These are phyloP conservation scores for Hypocreales sp. DNA, from an alignment of 2,329 filamentous ascomycete species.

Conservation along the genomic window DNA sequence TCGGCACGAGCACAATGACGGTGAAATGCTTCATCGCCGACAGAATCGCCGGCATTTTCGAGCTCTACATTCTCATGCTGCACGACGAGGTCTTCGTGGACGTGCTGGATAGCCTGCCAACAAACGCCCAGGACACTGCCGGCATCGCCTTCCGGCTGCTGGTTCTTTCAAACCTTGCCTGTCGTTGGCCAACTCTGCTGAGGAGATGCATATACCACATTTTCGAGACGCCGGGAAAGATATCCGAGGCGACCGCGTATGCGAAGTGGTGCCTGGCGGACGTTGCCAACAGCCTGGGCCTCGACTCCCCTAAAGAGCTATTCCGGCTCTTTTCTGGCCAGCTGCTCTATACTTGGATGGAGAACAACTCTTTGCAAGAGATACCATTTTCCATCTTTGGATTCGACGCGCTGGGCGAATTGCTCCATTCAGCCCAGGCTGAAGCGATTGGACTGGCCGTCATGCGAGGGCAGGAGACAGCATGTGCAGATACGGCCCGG, in stretches of 20 bases:
- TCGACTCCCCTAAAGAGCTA: constrained; percentile 52
- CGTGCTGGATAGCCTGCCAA: constrained; percentile 64
- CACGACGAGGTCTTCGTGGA: constrained; percentile 80
- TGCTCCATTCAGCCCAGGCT: constrained; percentile 55
- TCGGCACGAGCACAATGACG: constrained; percentile 47
- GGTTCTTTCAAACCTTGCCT: constrained; percentile 61
- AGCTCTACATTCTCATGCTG: constrained; percentile 62
- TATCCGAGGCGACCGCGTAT: constrained; percentile 49
- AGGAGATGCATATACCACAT: constrained; percentile 84
- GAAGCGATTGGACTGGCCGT: constrained; percentile 70
- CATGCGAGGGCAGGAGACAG: constrained; percentile 60
- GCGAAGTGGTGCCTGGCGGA: constrained; percentile 55
- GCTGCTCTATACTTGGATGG: constrained; percentile 80
- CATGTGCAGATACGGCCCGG: constrained; percentile 42
- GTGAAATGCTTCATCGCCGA: constrained; percentile 65
- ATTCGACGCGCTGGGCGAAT: constrained; percentile 50
- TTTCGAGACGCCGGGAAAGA: constrained; percentile 72
- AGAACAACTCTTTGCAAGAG: constrained; percentile 45
- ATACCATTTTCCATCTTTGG: constrained; percentile 81
- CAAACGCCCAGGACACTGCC: constrained; percentile 54
- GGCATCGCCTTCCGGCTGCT: constrained; percentile 75
- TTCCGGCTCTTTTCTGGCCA: constrained; percentile 81
- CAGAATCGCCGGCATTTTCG: constrained; percentile 59
- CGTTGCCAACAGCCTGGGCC: constrained; percentile 48
- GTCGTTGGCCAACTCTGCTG: constrained; percentile 72